Evolutionary conservation across 495 filamentous ascomycete genomes (phyloP), one percentile per base, ranked within the genome.

Genomic region (Cladorrhinum samala): DNA sequence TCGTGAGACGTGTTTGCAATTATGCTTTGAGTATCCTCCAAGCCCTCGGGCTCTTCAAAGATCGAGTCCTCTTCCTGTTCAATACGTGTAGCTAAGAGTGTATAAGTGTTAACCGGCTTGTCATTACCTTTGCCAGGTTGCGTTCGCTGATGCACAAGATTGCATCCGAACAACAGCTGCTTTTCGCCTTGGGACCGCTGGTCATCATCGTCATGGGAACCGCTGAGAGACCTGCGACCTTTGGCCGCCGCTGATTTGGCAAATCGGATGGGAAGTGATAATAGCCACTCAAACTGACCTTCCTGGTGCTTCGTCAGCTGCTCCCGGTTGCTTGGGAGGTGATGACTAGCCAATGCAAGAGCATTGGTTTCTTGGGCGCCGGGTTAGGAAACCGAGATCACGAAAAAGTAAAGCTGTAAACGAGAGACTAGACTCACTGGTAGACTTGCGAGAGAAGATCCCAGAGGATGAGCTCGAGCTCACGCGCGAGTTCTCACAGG

Each of bases 241-340:
- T 46, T 53, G 38, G 56, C 46, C 9, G 61, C 33, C 49, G 50
- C 30, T 2, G 45, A 47, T 25, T 11, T 30, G 21, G 13, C 8
- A 16, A 30, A 9, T n/a, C 51, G 39, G 8, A 66, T 25, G 9
- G 57, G 65, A 33, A 74, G 55, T 44, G 72, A 64, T 40, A 77
- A 54, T 46, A 77, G 57, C 63, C 71, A 75, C 48, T 76, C 69
- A 57, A 71, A 80, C 63, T 73, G 70, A 69, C 77, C 74, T 68
- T 72, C 68, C 56, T 72, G 70, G 63, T 77, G 74, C 59, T 75
- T 76, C 46, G 65, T 58, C 47, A 77, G 43, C 52, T 77, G 68
- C 57, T 73, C 67, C 41, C 67, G 49, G 51, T 63, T 63, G 50
- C 61, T 62, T 20, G 67, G 60, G 43, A 72, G 57, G 23, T 63